Percentiles rank a stretch among this genome's conserved stretches.
Conservation (phyloP, 2,329 filamentous ascomycete species). For the Ceratocystis diversiconidia region DNA sequence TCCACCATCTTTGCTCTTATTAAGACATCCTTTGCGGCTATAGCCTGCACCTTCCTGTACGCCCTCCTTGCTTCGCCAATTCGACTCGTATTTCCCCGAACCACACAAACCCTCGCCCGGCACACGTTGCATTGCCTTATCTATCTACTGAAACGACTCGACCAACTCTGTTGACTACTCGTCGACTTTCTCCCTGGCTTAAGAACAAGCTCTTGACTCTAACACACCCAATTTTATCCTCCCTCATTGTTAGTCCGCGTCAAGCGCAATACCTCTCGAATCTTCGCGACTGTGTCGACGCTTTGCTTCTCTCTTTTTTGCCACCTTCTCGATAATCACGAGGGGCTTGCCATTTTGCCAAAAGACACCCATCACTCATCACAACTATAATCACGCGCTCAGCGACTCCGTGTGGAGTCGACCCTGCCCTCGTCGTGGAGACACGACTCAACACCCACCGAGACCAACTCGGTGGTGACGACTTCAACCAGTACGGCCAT, state of each 20-base stretch:
- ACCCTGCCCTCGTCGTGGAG: slow-evolving; percentile 17
- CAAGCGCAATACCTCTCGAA: too few relatives aligned
- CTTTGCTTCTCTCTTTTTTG: too few relatives aligned
- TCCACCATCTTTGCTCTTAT: neutral
- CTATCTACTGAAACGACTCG: neutral
- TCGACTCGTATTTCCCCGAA: neutral
- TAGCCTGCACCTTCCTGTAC: neutral
- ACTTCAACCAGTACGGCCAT: slow-evolving; percentile 18
- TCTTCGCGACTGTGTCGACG: too few relatives aligned
- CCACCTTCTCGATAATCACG: neutral
- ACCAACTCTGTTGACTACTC: too few relatives aligned
- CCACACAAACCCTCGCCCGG: neutral
- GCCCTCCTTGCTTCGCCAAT: neutral
- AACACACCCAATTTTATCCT: too few relatives aligned
- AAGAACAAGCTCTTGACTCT: too few relatives aligned
- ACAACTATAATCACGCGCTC: neutral
- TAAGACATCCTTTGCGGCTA: neutral
- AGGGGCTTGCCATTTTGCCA: neutral
- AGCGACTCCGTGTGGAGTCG: slow-evolving; percentile 18
- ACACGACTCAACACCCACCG: slow-evolving; percentile 18
- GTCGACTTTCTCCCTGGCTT: too few relatives aligned
- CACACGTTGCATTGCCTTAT: neutral
- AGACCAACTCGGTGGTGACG: slow-evolving; percentile 19
- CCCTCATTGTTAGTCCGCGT: too few relatives aligned
- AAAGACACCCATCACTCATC: slow-evolving; percentile 2